These are phyloP conservation scores for Oryza meyeriana DNA, from an alignment of 176 grass and related monocot genomes.

Conservation along the genomic window DNA sequence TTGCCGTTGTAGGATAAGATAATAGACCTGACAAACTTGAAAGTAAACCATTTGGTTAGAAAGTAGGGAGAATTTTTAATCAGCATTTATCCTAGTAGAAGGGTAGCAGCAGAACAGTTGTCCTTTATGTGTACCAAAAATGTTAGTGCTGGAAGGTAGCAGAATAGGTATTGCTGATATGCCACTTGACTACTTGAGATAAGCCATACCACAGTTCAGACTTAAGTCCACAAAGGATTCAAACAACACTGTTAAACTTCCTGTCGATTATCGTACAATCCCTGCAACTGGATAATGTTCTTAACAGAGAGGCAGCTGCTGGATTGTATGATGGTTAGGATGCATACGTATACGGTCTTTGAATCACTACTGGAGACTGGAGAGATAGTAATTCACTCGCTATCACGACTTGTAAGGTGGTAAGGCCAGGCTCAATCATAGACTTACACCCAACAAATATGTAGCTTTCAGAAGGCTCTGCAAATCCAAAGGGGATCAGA, in stretches of 20 bases:
- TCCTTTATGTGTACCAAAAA: too few species aligned
- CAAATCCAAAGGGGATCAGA: conserved; percentile 71
- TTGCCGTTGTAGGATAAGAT: too few species aligned
- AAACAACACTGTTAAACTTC: conserved; percentile 24
- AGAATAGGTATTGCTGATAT: conserved; percentile 12
- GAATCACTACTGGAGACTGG: conserved; percentile 52
- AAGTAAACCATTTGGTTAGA: too few species aligned
- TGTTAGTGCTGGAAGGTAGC: too few species aligned
- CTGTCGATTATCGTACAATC: conserved; percentile 10
- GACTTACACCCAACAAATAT: conserved; percentile 55
- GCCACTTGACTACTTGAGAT: conserved; percentile 10
- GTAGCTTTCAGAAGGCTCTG: conserved; percentile 75
- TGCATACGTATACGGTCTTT: conserved; percentile 65
- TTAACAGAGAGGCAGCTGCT: conserved; percentile 30
- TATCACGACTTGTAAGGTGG: conserved; percentile 57
- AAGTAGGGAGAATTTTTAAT: too few species aligned
- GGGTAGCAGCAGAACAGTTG: too few species aligned
- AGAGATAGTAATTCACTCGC: conserved; percentile 38
- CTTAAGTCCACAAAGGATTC: conserved; percentile 21
- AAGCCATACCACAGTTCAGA: conserved; percentile 6
- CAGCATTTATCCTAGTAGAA: too few species aligned
- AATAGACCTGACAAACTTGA: too few species aligned
- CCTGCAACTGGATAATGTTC: conserved; percentile 45
- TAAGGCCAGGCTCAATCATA: conserved; percentile 54
- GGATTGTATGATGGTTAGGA: conserved; percentile 70